Evolutionary conservation across 2,329 filamentous ascomycete species (phyloP).

Genomic region (Acrocalymma vagum): DNA sequence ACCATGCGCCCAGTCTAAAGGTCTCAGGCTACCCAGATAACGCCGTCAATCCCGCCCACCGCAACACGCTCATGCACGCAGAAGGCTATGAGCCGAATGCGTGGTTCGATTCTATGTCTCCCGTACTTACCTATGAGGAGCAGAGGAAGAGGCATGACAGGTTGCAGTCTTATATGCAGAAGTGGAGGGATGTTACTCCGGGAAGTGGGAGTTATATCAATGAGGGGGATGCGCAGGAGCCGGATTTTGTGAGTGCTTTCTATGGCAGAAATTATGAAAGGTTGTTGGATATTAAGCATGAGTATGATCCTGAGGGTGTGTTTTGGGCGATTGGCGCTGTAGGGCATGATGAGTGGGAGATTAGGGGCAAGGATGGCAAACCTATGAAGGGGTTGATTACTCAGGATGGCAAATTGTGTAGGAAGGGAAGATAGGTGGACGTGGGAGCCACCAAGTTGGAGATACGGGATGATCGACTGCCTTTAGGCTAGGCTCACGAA

Average conservation of each 20-base stretch:
- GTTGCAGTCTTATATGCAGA: constrained; percentile 31
- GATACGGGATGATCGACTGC: too few relatives aligned
- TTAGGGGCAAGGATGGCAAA: constrained; percentile 22
- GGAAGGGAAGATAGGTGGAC: constrained; percentile 10
- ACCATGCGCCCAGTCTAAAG: constrained; percentile 22
- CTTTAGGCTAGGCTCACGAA: neutral
- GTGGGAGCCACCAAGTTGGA: too few relatives aligned
- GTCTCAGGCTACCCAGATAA: constrained; percentile 22
- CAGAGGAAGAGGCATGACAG: constrained; percentile 14
- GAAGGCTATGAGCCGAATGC: constrained; percentile 26
- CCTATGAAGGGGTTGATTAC: constrained; percentile 23
- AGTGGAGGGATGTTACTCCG: constrained; percentile 30
- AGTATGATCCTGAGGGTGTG: constrained; percentile 31
- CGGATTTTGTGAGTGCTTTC: constrained; percentile 30
- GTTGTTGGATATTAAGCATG: constrained; percentile 28
- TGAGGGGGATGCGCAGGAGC: constrained; percentile 38
- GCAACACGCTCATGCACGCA: constrained; percentile 30
- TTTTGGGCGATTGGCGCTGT: constrained; percentile 35
- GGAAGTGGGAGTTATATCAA: constrained; percentile 35
- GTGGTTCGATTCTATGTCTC: constrained; percentile 26
- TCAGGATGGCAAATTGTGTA: constrained; percentile 37
- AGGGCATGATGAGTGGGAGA: constrained; percentile 35
- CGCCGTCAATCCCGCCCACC: constrained; percentile 32
- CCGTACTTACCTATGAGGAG: constrained; percentile 1
- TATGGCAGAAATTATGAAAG: constrained; percentile 33